These are phyloP conservation scores for Cryptococcus amylolentus DNA, from an alignment of 1,284 basidiomycete genomes.

Conservation along the genomic window DNA sequence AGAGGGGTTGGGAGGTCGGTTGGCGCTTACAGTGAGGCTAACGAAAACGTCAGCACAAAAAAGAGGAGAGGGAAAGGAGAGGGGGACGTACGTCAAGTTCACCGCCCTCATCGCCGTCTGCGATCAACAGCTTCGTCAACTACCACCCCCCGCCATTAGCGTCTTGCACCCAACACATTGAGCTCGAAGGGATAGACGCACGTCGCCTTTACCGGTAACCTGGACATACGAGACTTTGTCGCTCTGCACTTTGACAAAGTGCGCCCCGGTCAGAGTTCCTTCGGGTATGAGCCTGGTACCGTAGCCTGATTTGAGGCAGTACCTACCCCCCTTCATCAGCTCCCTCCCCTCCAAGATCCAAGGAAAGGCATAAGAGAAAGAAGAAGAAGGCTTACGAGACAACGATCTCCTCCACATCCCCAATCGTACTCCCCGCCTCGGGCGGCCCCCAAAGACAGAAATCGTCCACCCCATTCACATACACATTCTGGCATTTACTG, in stretches of 20 bases:
- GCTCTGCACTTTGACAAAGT: conserved; percentile 60
- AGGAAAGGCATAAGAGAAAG: neutral
- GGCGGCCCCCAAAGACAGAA: conserved; percentile 49
- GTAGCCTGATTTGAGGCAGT: conserved; percentile 53
- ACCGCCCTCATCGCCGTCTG: conserved; percentile 51
- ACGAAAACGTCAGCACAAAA: neutral
- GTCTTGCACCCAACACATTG: neutral
- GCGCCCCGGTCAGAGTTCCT: conserved; percentile 68
- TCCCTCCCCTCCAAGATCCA: neutral
- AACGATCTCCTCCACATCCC: conserved; percentile 45
- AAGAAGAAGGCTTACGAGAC: conserved; percentile 18
- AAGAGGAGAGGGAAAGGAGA: neutral
- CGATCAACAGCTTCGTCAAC: conserved; percentile 48
- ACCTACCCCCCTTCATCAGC: conserved; percentile 15
- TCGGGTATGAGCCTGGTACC: conserved; percentile 72
- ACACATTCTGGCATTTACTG: conserved; percentile 58
- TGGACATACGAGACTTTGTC: conserved; percentile 50
- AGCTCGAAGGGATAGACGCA: conserved; percentile 13
- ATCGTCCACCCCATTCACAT: conserved; percentile 49
- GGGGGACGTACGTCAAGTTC: conserved; percentile 47
- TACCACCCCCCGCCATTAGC: neutral
- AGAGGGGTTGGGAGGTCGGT: no score
- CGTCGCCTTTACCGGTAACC: conserved; percentile 50
- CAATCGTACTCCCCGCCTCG: conserved; percentile 38
- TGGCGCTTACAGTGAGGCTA: conserved; percentile 24